Percentiles rank a stretch among this genome's conserved stretches.
phyloP scores from a whole-genome alignment of 2,329 filamentous ascomycete genomes.

The Rasamsonia emersonii region DNA sequence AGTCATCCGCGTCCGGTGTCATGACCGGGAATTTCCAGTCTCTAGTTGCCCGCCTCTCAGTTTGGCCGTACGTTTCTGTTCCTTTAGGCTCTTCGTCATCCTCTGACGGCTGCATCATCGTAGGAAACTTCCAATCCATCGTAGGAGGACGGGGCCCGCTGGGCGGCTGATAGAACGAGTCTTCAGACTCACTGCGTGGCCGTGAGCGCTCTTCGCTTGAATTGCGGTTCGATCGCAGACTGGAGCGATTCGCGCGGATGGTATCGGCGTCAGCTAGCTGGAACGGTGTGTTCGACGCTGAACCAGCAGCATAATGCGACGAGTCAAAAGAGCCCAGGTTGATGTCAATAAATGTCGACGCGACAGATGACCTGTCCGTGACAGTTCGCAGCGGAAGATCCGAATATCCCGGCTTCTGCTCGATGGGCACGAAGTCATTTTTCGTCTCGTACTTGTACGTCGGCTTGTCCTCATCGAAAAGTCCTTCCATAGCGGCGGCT shows the following conservation, averaged over 20 bases:
- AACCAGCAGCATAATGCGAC: conserved; percentile 43
- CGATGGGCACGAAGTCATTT: conserved; percentile 39
- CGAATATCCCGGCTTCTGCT: conserved; percentile 37
- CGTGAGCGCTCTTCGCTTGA: conserved; percentile 27
- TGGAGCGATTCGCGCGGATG: conserved; percentile 47
- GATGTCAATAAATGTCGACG: conserved; percentile 45
- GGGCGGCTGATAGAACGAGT: conserved; percentile 20
- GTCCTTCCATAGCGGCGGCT: conserved; percentile 46
- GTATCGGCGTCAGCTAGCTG: conserved; percentile 46
- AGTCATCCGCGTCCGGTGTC: conserved; percentile 12
- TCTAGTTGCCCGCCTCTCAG: conserved; percentile 33
- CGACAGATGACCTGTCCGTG: conserved; percentile 40
- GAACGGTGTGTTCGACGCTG: conserved; percentile 43
- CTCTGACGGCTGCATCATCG: conserved; percentile 18
- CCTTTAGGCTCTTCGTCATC: conserved; percentile 15
- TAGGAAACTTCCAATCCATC: conserved; percentile 40
- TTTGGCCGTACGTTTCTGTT: conserved; percentile 2
- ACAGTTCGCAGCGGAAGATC: conserved; percentile 46
- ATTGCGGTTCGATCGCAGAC: conserved; percentile 35
- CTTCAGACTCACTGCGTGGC: conserved; percentile 19
- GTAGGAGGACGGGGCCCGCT: conserved; percentile 36
- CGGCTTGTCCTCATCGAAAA: conserved; percentile 48
- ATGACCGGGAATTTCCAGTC: conserved; percentile 49
- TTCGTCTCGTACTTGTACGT: conserved; percentile 52
- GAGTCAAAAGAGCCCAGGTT: conserved; percentile 47